phyloP scores from a whole-genome alignment of 257 asterid genomes.

The Voacanga thouarsii region DNA sequence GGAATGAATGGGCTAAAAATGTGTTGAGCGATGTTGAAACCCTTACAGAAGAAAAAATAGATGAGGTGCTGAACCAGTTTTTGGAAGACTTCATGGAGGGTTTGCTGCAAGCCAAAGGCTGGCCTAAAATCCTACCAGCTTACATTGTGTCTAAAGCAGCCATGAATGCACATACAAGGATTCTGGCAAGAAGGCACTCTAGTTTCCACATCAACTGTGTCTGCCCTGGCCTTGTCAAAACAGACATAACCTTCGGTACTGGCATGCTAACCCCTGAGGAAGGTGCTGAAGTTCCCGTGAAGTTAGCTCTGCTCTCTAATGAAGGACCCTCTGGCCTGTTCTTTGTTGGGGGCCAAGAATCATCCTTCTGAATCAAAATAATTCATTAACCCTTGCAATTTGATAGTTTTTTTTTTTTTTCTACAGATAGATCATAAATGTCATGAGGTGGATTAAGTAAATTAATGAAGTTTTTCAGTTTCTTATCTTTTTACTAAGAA shows the following conservation, averaged over 20 bases:
- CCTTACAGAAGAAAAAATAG: slow-evolving; percentile 23
- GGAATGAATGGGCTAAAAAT: too few species aligned
- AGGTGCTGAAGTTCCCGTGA: slow-evolving; percentile 16
- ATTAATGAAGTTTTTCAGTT: too few species aligned
- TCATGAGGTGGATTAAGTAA: too few species aligned
- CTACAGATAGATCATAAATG: too few species aligned
- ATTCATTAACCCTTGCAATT: too few species aligned
- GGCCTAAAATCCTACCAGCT: slow-evolving; percentile 10
- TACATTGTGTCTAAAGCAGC: slow-evolving; percentile 20
- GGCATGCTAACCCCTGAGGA: slow-evolving; percentile 8
- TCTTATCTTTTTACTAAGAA: too few species aligned
- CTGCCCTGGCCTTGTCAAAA: slow-evolving; percentile 22
- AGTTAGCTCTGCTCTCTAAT: slow-evolving; percentile 13
- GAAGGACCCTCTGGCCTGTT: slow-evolving; percentile 26
- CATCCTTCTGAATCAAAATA: too few species aligned
- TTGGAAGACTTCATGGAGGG: slow-evolving; percentile 15
- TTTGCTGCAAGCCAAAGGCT: slow-evolving; percentile 15
- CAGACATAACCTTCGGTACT: slow-evolving; percentile 6
- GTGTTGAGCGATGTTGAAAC: neutral
- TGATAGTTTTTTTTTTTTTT: too few species aligned
- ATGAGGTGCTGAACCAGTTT: slow-evolving; percentile 17
- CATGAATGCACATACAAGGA: slow-evolving; percentile 22
- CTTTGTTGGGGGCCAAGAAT: neutral
- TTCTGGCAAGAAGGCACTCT: slow-evolving; percentile 15
- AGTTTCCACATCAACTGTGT: slow-evolving; percentile 13